Conservation (phyloP, 2,329 filamentous ascomycete genomes). For the Aspergillus fischeri region DNA sequence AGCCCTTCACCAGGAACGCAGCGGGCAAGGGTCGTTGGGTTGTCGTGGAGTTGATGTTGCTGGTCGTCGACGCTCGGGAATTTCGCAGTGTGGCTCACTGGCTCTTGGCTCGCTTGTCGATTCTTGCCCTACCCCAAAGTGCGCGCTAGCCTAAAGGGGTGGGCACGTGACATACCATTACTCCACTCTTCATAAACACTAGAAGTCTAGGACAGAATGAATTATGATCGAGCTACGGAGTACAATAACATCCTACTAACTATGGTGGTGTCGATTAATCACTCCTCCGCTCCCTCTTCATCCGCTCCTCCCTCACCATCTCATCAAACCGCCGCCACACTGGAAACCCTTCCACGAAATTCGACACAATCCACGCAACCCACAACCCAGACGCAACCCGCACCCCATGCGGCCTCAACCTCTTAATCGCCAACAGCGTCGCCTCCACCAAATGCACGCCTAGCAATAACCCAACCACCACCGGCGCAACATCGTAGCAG, state of each 20-base stretch:
- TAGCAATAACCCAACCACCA: slow-evolving; percentile 57
- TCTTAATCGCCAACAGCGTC: slow-evolving; percentile 42
- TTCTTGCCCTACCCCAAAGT: slow-evolving; percentile 38
- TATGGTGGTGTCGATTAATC: background rate
- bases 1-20: slow-evolving; percentile 45
- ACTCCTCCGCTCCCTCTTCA: slow-evolving; percentile 21
- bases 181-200: no score
- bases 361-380: slow-evolving; percentile 52
- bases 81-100: slow-evolving; percentile 38
- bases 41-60: slow-evolving; percentile 36
- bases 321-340: slow-evolving; percentile 45
- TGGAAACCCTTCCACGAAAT: slow-evolving; percentile 52
- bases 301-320: slow-evolving; percentile 39
- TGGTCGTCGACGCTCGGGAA: slow-evolving; percentile 37
- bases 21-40: slow-evolving; percentile 38
- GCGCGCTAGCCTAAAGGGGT: slow-evolving; percentile 22
- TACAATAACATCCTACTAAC: background rate
- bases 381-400: slow-evolving; percentile 46
- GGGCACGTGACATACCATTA: slow-evolving; percentile 19
- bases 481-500: slow-evolving; percentile 57
- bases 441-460: slow-evolving; percentile 64
- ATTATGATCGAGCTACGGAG: no score
- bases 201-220: no score
- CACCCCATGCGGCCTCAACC: slow-evolving; percentile 51
- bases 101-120: slow-evolving; percentile 35